Base-by-base conservation (phyloP, 805 yeast species). In the Kazachstania africana region DNA sequence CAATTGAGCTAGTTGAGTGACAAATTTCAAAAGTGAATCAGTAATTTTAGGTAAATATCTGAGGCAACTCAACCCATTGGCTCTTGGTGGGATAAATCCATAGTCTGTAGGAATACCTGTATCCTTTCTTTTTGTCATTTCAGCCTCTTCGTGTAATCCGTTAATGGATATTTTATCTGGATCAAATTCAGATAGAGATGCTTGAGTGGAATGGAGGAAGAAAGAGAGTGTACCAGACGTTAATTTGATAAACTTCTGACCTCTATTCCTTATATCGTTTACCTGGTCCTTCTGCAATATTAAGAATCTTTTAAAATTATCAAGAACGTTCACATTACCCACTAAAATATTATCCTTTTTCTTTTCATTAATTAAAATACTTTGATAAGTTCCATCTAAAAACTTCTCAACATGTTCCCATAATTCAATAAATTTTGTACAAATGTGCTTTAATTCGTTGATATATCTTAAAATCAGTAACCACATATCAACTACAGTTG, bases 11-110 rank as follows among this genome's bases (percentile, higher is more conserved):
- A 72, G 42, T 30, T 63, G 66, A 26, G 62, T 60, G 26, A 65
- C 53, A 17, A 62, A 54, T 17, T 56, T 50, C 19, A 61, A 51
- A 8, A 77, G 51, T 2, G 62, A 58, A 3, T 59, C 60, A 16
- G 68, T 59, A 12, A 76, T 55, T 17, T 55, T 53, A 1, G 74
- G 65, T 24, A 72, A 48, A 42, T 69, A 74, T 39, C 68, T 62
- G 22, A 74, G 50, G 3, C 78, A 63, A 28, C 81, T 65, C 16
- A 80, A 56, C 6, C 78, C 68, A 45, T 78, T 80, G 1, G 84
- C 63, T 33, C 62, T 61, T 1, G 78, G 76, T 3, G 88, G 87
- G 15, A 77, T 47, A 43, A 74, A 75, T 1, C 77, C 76, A 48
- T 60, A 70, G 22, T 55, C 53, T 5, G 40, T 28, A 1, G 61